These are phyloP conservation scores for Botrytis deweyae DNA, from an alignment of 2,329 filamentous ascomycete genomes.

Conservation along the genomic window DNA sequence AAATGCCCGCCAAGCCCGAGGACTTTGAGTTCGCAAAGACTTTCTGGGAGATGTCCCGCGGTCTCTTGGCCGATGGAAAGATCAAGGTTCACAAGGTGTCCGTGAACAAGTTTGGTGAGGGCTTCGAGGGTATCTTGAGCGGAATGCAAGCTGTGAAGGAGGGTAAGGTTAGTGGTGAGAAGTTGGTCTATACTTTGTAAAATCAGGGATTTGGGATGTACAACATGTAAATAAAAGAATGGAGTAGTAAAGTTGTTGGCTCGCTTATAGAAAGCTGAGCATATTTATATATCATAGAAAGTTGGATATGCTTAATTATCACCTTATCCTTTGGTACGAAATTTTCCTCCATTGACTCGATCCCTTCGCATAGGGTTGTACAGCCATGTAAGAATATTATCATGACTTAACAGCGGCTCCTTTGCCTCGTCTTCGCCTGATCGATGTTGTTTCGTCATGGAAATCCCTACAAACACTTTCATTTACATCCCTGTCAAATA, in stretches of 20 bases:
- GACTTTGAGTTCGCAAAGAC: constrained; percentile 42
- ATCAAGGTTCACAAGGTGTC: constrained; percentile 41
- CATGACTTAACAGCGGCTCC: not conserved
- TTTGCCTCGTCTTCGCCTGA: not conserved
- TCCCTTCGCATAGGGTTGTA: not conserved
- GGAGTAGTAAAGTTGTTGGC: not conserved
- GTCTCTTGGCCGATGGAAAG: constrained; percentile 42
- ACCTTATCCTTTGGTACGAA: not conserved
- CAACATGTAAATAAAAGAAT: not conserved
- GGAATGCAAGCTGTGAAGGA: constrained; percentile 35
- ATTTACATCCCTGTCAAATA: no score
- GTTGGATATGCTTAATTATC: not conserved
- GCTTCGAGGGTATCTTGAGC: constrained; percentile 35
- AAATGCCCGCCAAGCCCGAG: constrained; percentile 31
- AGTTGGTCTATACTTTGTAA: constrained; percentile 47
- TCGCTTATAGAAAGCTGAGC: not conserved
- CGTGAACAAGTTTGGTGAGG: constrained; percentile 37
- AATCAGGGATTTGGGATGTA: no score
- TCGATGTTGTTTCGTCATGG: not conserved
- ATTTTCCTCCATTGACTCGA: not conserved
- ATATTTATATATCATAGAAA: not conserved
- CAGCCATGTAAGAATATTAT: not conserved
- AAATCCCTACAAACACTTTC: not conserved
- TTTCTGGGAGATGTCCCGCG: constrained; percentile 42
- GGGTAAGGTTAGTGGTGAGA: constrained; percentile 44